These are phyloP conservation scores for Penicillium glabrum DNA, from an alignment of 2,329 filamentous ascomycete species.

Conservation along the genomic window DNA sequence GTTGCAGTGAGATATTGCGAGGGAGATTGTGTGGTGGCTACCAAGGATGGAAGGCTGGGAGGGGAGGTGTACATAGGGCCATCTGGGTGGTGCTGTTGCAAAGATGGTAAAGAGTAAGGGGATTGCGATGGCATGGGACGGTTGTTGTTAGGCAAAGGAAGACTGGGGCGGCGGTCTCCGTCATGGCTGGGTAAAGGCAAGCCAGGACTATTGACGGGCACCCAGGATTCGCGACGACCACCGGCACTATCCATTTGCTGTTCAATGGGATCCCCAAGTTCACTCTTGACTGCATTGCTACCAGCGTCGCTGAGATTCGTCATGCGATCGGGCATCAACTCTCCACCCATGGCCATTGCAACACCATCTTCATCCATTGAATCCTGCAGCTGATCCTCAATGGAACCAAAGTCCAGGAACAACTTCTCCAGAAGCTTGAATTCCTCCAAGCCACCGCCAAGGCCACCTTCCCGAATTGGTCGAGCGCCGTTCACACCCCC, in stretches of 20 bases:
- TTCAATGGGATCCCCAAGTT: slow-evolving; percentile 35
- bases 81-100: slow-evolving; percentile 37
- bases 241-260: slow-evolving; percentile 29
- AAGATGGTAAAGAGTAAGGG: slow-evolving; percentile 34
- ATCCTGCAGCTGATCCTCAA: slow-evolving; percentile 41
- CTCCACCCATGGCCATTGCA: slow-evolving; percentile 18
- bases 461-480: slow-evolving; percentile 32
- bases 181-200: slow-evolving; percentile 33
- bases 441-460: slow-evolving; percentile 36
- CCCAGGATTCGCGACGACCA: slow-evolving; percentile 43
- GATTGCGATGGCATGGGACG: slow-evolving; percentile 35
- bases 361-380: slow-evolving; percentile 33
- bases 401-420: slow-evolving; percentile 40
- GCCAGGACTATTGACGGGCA: slow-evolving; percentile 40
- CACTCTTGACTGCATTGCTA: slow-evolving; percentile 43
- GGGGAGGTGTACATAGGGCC: slow-evolving; percentile 31
- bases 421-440: slow-evolving; percentile 44
- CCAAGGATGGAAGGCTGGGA: slow-evolving; percentile 33
- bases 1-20: slow-evolving; percentile 28
- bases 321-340: slow-evolving; percentile 30
- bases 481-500: slow-evolving; percentile 30
- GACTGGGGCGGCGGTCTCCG: slow-evolving; percentile 38
- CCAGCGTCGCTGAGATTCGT: slow-evolving; percentile 39
- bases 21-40: slow-evolving; percentile 26
- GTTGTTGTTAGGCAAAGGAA: slow-evolving; percentile 35